Conservation (phyloP, 1,284 basidiomycete species). For the Ustilago sp. region DNA sequence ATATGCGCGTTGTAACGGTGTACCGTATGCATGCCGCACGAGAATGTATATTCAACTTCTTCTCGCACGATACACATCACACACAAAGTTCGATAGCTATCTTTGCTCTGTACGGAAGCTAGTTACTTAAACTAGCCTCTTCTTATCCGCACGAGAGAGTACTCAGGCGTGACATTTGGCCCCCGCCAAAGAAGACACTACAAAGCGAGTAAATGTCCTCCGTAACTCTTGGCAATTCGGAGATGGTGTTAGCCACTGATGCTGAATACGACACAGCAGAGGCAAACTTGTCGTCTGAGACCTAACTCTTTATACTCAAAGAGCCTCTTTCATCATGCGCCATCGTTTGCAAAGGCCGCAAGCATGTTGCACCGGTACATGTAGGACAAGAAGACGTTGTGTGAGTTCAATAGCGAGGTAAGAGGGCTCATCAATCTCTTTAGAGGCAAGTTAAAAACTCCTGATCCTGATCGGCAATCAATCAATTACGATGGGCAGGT, state of each 20-base stretch:
- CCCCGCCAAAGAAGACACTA: too few species aligned
- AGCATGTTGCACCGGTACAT: neutral
- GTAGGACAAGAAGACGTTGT: too few species aligned
- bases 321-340: neutral
- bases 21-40: too few species aligned
- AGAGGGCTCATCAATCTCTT: neutral
- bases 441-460: neutral
- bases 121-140: too few species aligned
- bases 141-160: too few species aligned
- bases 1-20: too few species aligned
- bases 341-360: neutral
- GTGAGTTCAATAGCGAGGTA: neutral
- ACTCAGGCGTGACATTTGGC: too few species aligned
- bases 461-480: conserved; percentile 3
- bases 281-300: neutral
- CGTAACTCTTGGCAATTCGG: neutral
- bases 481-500: conserved; percentile 29
- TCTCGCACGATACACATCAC: too few species aligned
- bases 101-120: too few species aligned
- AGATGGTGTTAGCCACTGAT: neutral
- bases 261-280: neutral
- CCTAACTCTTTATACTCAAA: neutral
- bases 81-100: too few species aligned
- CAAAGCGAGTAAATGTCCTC: neutral
- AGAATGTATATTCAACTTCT: too few species aligned